phyloP scores from a whole-genome alignment of 139 green algal genomes.

The Volvox africanus region DNA sequence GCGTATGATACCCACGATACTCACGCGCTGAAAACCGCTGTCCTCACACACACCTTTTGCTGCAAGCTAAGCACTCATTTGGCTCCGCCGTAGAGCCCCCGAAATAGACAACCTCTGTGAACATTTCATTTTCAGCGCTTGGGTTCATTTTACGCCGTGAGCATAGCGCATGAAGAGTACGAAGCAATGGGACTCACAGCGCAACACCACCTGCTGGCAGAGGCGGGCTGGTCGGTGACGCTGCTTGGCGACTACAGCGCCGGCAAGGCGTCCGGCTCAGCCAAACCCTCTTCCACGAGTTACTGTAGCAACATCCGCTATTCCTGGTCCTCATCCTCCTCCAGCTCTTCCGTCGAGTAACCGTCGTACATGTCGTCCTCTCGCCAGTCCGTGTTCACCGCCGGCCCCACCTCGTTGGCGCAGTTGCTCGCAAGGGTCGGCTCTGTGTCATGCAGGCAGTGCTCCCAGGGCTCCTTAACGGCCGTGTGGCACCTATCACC shows the following conservation, averaged over 20 bases:
- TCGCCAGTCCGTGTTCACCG: not conserved
- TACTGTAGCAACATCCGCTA: conserved; percentile 14
- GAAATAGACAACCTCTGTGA: no score
- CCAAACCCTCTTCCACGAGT: conserved; percentile 27
- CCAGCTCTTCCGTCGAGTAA: not conserved
- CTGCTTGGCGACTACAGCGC: not conserved
- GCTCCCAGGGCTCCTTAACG: not conserved
- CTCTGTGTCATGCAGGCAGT: not conserved
- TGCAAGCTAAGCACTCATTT: no score
- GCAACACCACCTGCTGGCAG: no score
- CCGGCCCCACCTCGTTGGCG: not conserved
- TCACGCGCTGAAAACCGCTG: no score
- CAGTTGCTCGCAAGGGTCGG: not conserved
- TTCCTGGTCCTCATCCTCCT: not conserved
- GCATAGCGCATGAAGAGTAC: no score
- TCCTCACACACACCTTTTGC: no score
- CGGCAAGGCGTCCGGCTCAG: conserved; percentile 16
- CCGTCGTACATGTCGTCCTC: conserved; percentile 20
- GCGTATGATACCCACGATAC: no score
- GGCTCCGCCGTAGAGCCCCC: no score
- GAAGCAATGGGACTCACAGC: no score
- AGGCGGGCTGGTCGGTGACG: no score
- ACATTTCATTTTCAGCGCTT: no score
- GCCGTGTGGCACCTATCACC: conserved; percentile 45
- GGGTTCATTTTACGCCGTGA: no score